These are phyloP conservation scores for Seiridium cupressi DNA, from an alignment of 2,329 filamentous ascomycete genomes.

Conservation along the genomic window DNA sequence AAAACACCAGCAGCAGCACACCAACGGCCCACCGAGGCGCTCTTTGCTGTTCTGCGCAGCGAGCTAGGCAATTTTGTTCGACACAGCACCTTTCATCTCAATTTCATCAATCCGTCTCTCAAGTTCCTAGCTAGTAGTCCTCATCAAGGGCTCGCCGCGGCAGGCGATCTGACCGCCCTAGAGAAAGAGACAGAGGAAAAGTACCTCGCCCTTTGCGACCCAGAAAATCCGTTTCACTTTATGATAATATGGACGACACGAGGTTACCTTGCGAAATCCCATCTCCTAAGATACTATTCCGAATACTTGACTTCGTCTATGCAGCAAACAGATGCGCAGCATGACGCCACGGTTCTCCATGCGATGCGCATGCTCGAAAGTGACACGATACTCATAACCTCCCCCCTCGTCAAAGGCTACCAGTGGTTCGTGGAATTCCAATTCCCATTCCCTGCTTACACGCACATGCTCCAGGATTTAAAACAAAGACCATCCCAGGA, in stretches of 20 bases:
- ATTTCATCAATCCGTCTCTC: slow-evolving; percentile 28
- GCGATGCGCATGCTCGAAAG: slow-evolving; percentile 34
- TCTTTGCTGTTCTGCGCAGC: slow-evolving; percentile 39
- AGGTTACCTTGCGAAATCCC: slow-evolving; percentile 43
- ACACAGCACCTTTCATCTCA: slow-evolving; percentile 30
- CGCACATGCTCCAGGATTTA: slow-evolving; percentile 35
- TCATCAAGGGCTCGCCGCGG: slow-evolving; percentile 17
- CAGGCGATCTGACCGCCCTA: slow-evolving; percentile 27
- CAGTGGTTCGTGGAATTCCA: slow-evolving; percentile 34
- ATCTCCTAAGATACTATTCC: slow-evolving; percentile 48
- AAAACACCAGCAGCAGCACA: slow-evolving; percentile 28
- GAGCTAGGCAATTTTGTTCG: slow-evolving; percentile 38
- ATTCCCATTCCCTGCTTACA: slow-evolving; percentile 39
- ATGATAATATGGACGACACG: slow-evolving; percentile 38
- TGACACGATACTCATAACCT: slow-evolving; percentile 31
- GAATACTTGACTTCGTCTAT: slow-evolving; percentile 10
- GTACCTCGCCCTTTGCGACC: slow-evolving; percentile 42
- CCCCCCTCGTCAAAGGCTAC: slow-evolving; percentile 29
- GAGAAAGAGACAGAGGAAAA: slow-evolving; percentile 40
- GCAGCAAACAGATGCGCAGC: slow-evolving; percentile 24
- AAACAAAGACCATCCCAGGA: slow-evolving; percentile 11
- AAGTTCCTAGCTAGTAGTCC: slow-evolving; percentile 16
- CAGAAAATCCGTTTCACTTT: slow-evolving; percentile 36
- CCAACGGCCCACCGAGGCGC: slow-evolving; percentile 34
- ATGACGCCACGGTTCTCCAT: slow-evolving; percentile 25